These are phyloP conservation scores for Globisporangium recalcitrans DNA, from an alignment of 352 stramenopile species.

Conservation along the genomic window DNA sequence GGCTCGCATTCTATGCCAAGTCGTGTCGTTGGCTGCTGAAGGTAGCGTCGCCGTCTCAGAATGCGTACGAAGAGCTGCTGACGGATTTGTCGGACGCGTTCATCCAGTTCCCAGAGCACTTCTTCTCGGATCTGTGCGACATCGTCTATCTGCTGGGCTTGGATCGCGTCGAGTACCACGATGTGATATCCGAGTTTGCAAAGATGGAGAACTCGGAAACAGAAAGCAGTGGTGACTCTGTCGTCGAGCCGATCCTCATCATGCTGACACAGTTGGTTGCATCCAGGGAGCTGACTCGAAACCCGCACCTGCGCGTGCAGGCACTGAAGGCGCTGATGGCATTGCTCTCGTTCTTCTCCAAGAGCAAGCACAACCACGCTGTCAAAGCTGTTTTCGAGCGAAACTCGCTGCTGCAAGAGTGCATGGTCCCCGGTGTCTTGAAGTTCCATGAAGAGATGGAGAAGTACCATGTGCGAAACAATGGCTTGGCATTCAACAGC, in stretches of 20 bases:
- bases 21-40: slow-evolving; percentile 54
- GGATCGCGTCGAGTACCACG: slow-evolving; percentile 32
- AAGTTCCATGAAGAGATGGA: slow-evolving; percentile 76
- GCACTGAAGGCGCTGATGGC: slow-evolving; percentile 48
- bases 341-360: slow-evolving; percentile 56
- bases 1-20: slow-evolving; percentile 51
- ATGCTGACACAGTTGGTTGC: slow-evolving; percentile 59
- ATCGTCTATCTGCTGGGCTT: slow-evolving; percentile 51
- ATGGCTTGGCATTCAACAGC: slow-evolving; percentile 59
- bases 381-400: slow-evolving; percentile 37
- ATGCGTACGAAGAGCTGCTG: slow-evolving; percentile 38
- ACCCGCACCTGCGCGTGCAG: slow-evolving; percentile 64
- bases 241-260: slow-evolving; percentile 55
- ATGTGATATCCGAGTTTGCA: slow-evolving; percentile 18
- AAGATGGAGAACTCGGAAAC: slow-evolving; percentile 16
- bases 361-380: slow-evolving; percentile 32
- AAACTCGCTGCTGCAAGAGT: slow-evolving; percentile 34
- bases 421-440: slow-evolving; percentile 38
- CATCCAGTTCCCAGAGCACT: slow-evolving; percentile 58
- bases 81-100: slow-evolving; percentile 43
- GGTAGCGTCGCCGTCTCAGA: slow-evolving; percentile 29
- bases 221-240: neutral
- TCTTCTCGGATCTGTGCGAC: slow-evolving; percentile 72
- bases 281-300: slow-evolving; percentile 52
- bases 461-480: slow-evolving; percentile 62